These are phyloP conservation scores for Salix brachista DNA, from an alignment of 345 rosid genomes.

Conservation along the genomic window DNA sequence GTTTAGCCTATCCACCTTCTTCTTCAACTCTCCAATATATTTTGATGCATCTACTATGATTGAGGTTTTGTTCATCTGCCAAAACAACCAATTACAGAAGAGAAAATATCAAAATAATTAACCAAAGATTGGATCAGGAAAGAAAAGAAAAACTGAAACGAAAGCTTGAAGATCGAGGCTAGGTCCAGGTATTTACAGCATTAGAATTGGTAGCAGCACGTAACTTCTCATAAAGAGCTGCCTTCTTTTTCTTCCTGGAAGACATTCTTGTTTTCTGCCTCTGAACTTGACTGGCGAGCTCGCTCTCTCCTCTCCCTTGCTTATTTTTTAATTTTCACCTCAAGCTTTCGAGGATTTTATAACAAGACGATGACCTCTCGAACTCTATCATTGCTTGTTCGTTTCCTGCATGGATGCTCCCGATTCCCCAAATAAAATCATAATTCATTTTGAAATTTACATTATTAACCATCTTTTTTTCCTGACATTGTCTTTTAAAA, in stretches of 20 bases:
- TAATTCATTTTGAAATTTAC: slow-evolving; percentile 10
- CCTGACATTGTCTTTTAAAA: not conserved
- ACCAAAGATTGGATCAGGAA: not conserved
- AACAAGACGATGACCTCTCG: slow-evolving; percentile 15
- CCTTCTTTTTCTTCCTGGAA: slow-evolving; percentile 35
- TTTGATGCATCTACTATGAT: slow-evolving; percentile 77
- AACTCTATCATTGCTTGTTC: slow-evolving; percentile 21
- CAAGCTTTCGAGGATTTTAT: slow-evolving; percentile 13
- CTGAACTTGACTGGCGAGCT: slow-evolving; percentile 6
- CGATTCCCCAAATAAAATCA: slow-evolving; percentile 18
- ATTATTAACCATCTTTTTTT: not conserved
- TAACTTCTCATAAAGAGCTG: slow-evolving; percentile 34
- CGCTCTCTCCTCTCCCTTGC: not conserved
- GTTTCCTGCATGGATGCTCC: slow-evolving; percentile 33
- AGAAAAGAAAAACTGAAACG: not conserved
- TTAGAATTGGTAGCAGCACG: slow-evolving; percentile 43
- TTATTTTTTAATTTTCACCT: slow-evolving; percentile 7
- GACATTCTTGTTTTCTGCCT: slow-evolving; percentile 23
- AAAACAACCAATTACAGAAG: not conserved
- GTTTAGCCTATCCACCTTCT: slow-evolving; percentile 62
- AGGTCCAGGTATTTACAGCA: slow-evolving; percentile 31
- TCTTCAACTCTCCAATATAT: slow-evolving; percentile 70
- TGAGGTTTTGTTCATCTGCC: slow-evolving; percentile 58
- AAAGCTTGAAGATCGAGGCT: not conserved
- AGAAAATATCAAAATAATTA: not conserved